Percentiles rank a stretch among this genome's conserved stretches.
Conservation (phyloP, 2,329 filamentous ascomycete species). For the Cytospora paraplurivora region DNA sequence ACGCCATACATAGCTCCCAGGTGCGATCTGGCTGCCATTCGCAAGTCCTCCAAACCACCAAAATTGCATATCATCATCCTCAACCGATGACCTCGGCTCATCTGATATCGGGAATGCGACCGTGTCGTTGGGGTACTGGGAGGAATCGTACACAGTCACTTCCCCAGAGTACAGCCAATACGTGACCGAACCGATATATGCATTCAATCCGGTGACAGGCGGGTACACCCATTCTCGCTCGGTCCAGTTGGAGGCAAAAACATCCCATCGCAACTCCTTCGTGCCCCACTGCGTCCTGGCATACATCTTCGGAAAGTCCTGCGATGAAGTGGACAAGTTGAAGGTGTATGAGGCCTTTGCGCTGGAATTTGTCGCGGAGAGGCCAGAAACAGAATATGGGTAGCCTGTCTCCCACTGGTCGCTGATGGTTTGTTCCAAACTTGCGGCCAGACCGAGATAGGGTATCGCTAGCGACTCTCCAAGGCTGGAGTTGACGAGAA, state of each 20-base stretch:
- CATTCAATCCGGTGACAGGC: constrained; percentile 34
- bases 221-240: constrained; percentile 37
- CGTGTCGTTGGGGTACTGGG: constrained; percentile 14
- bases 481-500: constrained; percentile 37
- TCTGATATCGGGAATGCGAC: constrained; percentile 19
- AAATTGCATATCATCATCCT: constrained; percentile 15
- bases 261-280: constrained; percentile 35
- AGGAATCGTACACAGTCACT: constrained; percentile 14
- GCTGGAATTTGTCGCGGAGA: constrained; percentile 4
- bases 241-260: constrained; percentile 33
- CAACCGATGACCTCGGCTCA: constrained; percentile 6
- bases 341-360: constrained; percentile 35
- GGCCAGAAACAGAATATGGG: constrained; percentile 22
- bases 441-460: constrained; percentile 33
- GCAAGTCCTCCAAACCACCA: constrained; percentile 24
- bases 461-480: constrained; percentile 39
- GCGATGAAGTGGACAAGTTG: constrained; percentile 30
- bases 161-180: constrained; percentile 21
- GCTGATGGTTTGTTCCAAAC: not conserved
- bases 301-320: constrained; percentile 34
- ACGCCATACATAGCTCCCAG: constrained; percentile 17
- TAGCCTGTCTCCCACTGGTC: constrained; percentile 23
- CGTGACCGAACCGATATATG: constrained; percentile 27
- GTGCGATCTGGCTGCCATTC: constrained; percentile 15
- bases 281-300: constrained; percentile 32